phyloP scores from a whole-genome alignment of 768 basidiomycete species.

The Mycena leptocephala region DNA sequence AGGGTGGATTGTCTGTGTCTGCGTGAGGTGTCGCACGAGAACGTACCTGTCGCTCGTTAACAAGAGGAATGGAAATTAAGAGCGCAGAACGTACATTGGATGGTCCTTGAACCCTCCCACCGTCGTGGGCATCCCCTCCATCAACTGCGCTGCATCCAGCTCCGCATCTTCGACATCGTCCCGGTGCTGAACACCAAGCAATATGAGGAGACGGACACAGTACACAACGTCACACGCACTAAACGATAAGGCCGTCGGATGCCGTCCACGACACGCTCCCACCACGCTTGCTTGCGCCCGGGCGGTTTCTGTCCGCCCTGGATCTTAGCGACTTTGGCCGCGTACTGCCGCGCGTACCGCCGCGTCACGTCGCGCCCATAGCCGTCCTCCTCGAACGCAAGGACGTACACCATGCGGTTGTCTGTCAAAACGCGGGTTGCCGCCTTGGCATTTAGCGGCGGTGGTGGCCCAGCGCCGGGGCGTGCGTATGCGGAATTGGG shows the following conservation, averaged over 20 bases:
- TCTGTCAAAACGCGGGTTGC: slow-evolving; percentile 58
- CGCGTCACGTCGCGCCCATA: slow-evolving; percentile 93
- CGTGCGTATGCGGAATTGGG: slow-evolving; percentile 30
- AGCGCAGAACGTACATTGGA: slow-evolving; percentile 75
- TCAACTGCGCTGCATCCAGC: slow-evolving; percentile 80
- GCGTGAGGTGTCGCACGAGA: slow-evolving; percentile 89
- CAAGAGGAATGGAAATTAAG: neutral
- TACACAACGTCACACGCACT: slow-evolving; percentile 63
- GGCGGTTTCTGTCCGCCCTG: slow-evolving; percentile 69
- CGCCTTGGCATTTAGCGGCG: slow-evolving; percentile 36
- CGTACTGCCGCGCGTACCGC: slow-evolving; percentile 88
- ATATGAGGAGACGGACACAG: slow-evolving; percentile 36
- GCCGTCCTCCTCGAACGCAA: slow-evolving; percentile 96
- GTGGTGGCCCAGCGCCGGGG: slow-evolving; percentile 10
- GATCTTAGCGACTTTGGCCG: slow-evolving; percentile 85
- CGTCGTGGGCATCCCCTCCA: slow-evolving; percentile 94
- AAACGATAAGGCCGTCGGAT: slow-evolving; percentile 87
- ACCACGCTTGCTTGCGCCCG: slow-evolving; percentile 88
- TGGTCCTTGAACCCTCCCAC: slow-evolving; percentile 96
- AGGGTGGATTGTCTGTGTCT: slow-evolving; percentile 89
- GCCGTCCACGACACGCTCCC: slow-evolving; percentile 77
- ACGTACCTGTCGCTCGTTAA: slow-evolving; percentile 72
- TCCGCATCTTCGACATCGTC: slow-evolving; percentile 96
- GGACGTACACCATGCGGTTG: slow-evolving; percentile 93
- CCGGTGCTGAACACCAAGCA: slow-evolving; percentile 77